Base-by-base conservation (phyloP, 176 grass and related monocot species). In the Eleusine indica region DNA sequence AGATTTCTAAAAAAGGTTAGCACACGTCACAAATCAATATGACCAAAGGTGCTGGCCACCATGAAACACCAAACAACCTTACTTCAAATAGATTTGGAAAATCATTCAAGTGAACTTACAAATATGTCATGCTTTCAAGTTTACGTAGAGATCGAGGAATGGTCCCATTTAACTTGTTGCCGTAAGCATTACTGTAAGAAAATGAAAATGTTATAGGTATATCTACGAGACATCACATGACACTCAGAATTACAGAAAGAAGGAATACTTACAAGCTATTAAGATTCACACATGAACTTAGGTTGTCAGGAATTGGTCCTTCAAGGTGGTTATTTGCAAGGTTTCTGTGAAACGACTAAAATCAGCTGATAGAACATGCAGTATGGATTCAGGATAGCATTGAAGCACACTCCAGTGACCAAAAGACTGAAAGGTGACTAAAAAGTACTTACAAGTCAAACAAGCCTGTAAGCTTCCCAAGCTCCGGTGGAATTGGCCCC, bases 101-200 rank as follows among this genome's bases (percentile, higher is more conserved):
- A 37, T 60, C 4, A 3, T 51, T 41, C 2, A 57, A 15, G 14
- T 79, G 30, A 29, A 91, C 93, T 91, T 80, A 99, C 97, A 99
- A 74, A 70, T 94, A 99, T 17, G 97, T 99, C 97, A 99, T 96
- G 91, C 97, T 99, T 72, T 99, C 89, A 16, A 99, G 97, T 58
- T 94, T 94, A 41, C 77, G 84, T 47, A 99, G 86, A 2, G 86
- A 93, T 51, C 85, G 81, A 67, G 97, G 97, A 87, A 99, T 99
- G 10, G 91, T 94, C 67, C 97, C 97, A 86, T 92, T 92, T 84
- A 99, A 84, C 51, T 92, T 96, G 75, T 99, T 99, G n/a, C 93
- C 88, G 65, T 91, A 83, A 7, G 76, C 97, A 92, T 96, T 96
- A n/a, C 97, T 99, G 89, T 22, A 68, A 56, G 19, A 79, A 42